Percentiles rank a stretch among this genome's conserved stretches.
phyloP scores from a whole-genome alignment of 2,329 filamentous ascomycete species.

The Verticillium zaregamsianum region DNA sequence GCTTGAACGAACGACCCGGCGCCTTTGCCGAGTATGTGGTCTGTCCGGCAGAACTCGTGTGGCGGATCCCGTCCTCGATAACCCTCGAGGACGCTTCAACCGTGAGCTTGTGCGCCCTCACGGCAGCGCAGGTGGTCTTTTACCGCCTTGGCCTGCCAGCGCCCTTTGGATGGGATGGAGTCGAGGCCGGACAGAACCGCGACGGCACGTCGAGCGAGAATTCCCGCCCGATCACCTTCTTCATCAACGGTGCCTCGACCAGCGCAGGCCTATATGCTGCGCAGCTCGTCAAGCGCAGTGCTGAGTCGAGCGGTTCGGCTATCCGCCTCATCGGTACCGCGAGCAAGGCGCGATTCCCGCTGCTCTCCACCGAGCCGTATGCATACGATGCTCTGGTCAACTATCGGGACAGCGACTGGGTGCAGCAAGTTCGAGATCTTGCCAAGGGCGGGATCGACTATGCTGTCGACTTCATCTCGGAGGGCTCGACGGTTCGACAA shows the following conservation, averaged over 20 bases:
- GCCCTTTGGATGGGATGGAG: slow-evolving; percentile 22
- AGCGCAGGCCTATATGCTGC: slow-evolving; percentile 27
- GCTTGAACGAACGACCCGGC: slow-evolving; percentile 37
- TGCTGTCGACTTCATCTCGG: slow-evolving; percentile 34
- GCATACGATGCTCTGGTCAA: slow-evolving; percentile 32
- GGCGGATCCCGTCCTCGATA: slow-evolving; percentile 27
- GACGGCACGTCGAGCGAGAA: not conserved
- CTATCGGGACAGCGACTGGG: slow-evolving; percentile 30
- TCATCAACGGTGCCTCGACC: slow-evolving; percentile 28
- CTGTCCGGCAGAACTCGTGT: slow-evolving; percentile 29
- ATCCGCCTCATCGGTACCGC: slow-evolving; percentile 24
- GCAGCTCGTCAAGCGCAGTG: slow-evolving; percentile 18
- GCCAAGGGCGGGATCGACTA: slow-evolving; percentile 26
- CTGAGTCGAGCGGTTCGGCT: slow-evolving; percentile 3
- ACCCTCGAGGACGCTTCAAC: slow-evolving; percentile 30
- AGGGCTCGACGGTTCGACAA: slow-evolving; percentile 28
- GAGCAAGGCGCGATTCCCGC: slow-evolving; percentile 16
- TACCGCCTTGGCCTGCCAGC: slow-evolving; percentile 27
- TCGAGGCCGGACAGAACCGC: not conserved
- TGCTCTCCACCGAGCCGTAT: slow-evolving; percentile 28
- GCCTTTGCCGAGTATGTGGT: slow-evolving; percentile 39
- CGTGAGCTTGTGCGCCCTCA: slow-evolving; percentile 36
- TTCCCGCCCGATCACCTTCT: slow-evolving; percentile 10
- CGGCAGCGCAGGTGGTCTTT: slow-evolving; percentile 37
- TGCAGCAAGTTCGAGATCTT: slow-evolving; percentile 18